phyloP scores from a whole-genome alignment of 2,329 filamentous ascomycete genomes.

The Eurotiales sp. region DNA sequence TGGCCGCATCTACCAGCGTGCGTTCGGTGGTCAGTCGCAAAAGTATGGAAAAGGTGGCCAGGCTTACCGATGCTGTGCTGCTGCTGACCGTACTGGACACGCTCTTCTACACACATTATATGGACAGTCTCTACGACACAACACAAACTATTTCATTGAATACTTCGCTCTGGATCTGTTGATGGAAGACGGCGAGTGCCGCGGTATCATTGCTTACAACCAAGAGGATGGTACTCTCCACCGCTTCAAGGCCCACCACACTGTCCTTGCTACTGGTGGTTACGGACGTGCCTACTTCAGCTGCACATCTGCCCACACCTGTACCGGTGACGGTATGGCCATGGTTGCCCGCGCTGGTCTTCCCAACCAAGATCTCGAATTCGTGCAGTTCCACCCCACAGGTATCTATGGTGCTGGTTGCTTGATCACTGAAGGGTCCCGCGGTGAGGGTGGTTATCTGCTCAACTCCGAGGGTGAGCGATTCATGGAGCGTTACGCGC shows the following conservation, averaged over 20 bases:
- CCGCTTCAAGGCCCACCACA: conserved; percentile 95
- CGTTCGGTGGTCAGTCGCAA: conserved; percentile 95
- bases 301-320: conserved; percentile 96
- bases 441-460: conserved; percentile 96
- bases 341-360: conserved; percentile 98
- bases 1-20: conserved; percentile 96
- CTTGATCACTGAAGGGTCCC: conserved; percentile 94
- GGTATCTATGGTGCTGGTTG: conserved; percentile 98
- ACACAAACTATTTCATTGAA: conserved; percentile 99
- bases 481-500: conserved; percentile 99
- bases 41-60: conserved; percentile 95
- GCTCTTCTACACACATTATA: conserved; percentile 98
- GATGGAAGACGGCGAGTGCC: conserved; percentile 96
- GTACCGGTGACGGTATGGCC: conserved; percentile 98
- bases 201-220: conserved; percentile 95
- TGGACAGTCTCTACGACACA: conserved; percentile 92
- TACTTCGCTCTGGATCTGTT: conserved; percentile 96
- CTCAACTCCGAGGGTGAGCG: conserved; percentile 97
- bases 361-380: conserved; percentile 98
- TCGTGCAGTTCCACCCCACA: conserved; percentile 98
- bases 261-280: conserved; percentile 91
- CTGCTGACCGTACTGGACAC: conserved; percentile 93
- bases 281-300: conserved; percentile 98
- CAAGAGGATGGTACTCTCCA: conserved; percentile 98
- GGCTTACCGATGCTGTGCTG: conserved; percentile 95